Conservation (phyloP, 345 rosid species). For the Microcos paniculata region DNA sequence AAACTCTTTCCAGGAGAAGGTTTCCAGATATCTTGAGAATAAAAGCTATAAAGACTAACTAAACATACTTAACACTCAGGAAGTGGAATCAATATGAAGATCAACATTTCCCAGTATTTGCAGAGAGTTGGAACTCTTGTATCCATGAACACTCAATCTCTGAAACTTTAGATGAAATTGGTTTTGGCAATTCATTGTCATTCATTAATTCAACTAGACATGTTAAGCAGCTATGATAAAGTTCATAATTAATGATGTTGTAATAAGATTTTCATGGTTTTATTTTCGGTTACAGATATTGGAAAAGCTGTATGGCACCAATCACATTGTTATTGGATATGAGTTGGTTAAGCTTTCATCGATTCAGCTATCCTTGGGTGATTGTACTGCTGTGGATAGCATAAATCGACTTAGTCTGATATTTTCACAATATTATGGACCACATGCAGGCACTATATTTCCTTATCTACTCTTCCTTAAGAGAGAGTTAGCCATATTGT, state of each 20-base stretch:
- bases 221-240: neutral
- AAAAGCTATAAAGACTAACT: neutral
- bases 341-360: conserved; percentile 80
- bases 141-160: neutral
- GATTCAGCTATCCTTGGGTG: conserved; percentile 53
- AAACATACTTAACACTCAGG: neutral
- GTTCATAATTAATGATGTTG: neutral
- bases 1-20: neutral
- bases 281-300: conserved; percentile 49
- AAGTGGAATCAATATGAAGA: neutral
- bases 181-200: neutral
- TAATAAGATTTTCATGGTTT: conserved; percentile 10
- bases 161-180: neutral
- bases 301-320: conserved; percentile 55
- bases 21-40: neutral
- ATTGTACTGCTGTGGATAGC: conserved; percentile 37
- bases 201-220: neutral
- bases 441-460: conserved; percentile 45
- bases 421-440: conserved; percentile 55
- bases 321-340: conserved; percentile 71
- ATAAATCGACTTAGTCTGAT: conserved; percentile 37
- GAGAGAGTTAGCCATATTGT: conserved; percentile 8
- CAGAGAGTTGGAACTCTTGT: neutral
- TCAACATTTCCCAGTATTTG: neutral
- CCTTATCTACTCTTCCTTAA: conserved; percentile 47